A percentile compares a stretch with the other conserved stretches of the same genome.
Conservation (phyloP, 345 rosid genomes). For the Orychophragmus violaceus region DNA sequence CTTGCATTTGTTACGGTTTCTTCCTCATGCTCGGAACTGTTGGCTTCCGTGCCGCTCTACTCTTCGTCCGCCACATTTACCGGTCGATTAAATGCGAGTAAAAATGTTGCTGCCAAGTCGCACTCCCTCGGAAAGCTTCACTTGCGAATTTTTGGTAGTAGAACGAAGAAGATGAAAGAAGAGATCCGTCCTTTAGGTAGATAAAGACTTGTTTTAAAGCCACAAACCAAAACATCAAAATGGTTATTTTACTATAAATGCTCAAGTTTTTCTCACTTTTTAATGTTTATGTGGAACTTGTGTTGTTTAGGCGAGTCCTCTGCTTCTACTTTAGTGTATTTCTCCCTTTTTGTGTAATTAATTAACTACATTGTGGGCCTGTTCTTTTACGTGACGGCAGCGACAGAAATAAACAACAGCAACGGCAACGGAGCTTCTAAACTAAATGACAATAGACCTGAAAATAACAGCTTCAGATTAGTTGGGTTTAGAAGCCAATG, state of each 20-base stretch:
- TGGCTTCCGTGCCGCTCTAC: constrained; percentile 69
- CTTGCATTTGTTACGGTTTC: constrained; percentile 81
- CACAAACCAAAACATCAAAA: constrained; percentile 1
- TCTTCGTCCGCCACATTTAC: constrained; percentile 77
- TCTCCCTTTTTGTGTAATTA: constrained; percentile 10
- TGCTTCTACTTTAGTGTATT: not conserved
- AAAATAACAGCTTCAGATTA: no score
- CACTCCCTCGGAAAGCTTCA: not conserved
- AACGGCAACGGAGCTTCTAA: no score
- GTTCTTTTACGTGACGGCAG: no score
- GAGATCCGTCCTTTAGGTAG: constrained; percentile 5
- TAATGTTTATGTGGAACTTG: not conserved
- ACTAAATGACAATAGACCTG: no score
- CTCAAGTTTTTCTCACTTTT: not conserved
- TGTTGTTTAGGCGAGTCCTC: constrained; percentile 11
- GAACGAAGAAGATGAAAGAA: constrained; percentile 4
- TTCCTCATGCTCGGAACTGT: constrained; percentile 77
- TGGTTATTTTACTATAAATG: not conserved
- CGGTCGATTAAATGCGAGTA: constrained; percentile 78
- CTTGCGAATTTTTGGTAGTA: constrained; percentile 24
- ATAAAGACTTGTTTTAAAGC: constrained; percentile 7
- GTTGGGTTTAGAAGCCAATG: no score
- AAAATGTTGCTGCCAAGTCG: constrained; percentile 5
- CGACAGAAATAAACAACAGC: no score
- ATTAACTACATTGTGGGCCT: constrained; percentile 1